Percentiles rank a stretch among this genome's conserved stretches.
phyloP scores from a whole-genome alignment of 2,329 filamentous ascomycete genomes.

The Achaetomium macrosporum region DNA sequence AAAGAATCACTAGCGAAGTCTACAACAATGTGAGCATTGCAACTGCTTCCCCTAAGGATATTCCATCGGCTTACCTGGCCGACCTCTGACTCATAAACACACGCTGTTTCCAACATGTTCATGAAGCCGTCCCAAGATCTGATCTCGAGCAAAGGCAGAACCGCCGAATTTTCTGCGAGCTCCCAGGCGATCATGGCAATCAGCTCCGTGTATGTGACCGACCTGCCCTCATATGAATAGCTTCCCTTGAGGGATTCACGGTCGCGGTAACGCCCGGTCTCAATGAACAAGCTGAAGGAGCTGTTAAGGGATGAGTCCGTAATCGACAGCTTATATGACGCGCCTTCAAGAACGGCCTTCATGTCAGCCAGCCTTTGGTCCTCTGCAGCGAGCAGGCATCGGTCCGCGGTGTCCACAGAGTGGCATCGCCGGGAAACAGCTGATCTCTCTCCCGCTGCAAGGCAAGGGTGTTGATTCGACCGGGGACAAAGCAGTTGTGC shows the following conservation, averaged over 20 bases:
- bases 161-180: constrained; percentile 26
- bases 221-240: constrained; percentile 15
- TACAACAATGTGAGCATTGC: constrained; percentile 4
- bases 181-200: constrained; percentile 29
- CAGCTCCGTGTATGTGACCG: constrained; percentile 27
- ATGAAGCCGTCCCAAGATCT: constrained; percentile 27
- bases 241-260: constrained; percentile 21
- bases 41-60: background rate
- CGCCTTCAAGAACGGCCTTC: constrained; percentile 28
- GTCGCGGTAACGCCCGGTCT: constrained; percentile 26
- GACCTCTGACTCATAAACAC: constrained; percentile 28
- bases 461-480: constrained; percentile 5
- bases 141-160: constrained; percentile 25
- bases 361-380: constrained; percentile 27
- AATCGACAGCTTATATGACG: constrained; percentile 24
- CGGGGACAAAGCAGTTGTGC: constrained; percentile 25
- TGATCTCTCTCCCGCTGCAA: background rate
- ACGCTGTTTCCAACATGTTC: constrained; percentile 27
- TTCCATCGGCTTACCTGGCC: constrained; percentile 19
- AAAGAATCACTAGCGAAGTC: constrained; percentile 28
- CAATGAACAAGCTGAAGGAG: constrained; percentile 24
- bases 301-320: constrained; percentile 17
- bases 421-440: constrained; percentile 12
- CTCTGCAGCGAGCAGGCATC: constrained; percentile 26
- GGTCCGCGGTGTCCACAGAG: constrained; percentile 19